Evolutionary conservation across 225 moss, liverwort and hornwort species (phyloP).

Genomic region (Rhytidiadelphus loreus): DNA sequence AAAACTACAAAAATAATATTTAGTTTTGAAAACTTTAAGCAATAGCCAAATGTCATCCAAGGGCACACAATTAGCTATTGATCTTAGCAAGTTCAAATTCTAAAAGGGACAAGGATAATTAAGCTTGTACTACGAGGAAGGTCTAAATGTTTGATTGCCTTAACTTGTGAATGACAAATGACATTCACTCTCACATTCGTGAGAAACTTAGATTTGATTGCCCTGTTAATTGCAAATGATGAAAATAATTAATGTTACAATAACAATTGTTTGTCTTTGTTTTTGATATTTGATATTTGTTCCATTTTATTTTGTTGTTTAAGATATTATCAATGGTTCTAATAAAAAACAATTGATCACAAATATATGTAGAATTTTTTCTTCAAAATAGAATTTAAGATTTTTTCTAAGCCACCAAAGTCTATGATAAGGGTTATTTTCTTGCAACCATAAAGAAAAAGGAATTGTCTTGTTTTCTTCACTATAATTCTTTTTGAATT

Average conservation of each 20-base stretch:
- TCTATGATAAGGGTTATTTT: background rate
- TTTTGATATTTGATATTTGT: background rate
- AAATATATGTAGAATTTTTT: background rate
- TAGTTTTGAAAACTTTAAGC: background rate
- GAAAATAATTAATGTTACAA: background rate
- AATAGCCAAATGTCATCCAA: background rate
- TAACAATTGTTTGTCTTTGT: constrained; percentile 8
- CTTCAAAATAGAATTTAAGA: background rate
- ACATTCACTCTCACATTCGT: background rate
- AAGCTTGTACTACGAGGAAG: background rate
- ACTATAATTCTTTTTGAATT: background rate
- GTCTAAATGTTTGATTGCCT: background rate
- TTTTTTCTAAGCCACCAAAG: background rate
- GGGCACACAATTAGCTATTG: background rate
- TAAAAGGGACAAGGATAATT: background rate
- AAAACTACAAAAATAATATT: background rate
- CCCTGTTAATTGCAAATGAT: background rate
- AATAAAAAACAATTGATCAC: background rate
- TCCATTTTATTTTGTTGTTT: background rate
- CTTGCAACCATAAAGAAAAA: background rate
- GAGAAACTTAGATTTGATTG: background rate
- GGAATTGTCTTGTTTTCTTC: background rate
- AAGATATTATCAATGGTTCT: background rate
- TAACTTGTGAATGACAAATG: background rate
- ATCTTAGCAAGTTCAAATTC: background rate